Conservation (phyloP, 2,329 filamentous ascomycete species). For the Alternaria sp. region DNA sequence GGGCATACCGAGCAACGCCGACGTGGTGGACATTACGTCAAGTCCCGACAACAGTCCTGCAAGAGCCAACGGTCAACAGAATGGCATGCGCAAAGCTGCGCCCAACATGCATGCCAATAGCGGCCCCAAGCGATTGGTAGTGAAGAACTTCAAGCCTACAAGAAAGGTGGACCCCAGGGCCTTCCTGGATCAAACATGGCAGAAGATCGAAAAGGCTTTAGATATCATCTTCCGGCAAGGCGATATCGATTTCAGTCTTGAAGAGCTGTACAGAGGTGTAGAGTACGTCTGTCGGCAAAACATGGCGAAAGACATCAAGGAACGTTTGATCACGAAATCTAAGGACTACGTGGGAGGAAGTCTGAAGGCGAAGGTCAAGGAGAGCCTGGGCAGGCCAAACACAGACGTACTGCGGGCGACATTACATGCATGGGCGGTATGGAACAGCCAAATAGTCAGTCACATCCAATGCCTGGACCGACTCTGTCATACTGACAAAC, state of each 20-base stretch:
- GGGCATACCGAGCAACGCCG: slow-evolving; percentile 22
- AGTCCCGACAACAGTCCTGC: slow-evolving; percentile 55
- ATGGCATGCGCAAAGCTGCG: slow-evolving; percentile 52
- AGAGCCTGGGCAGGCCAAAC: slow-evolving; percentile 64
- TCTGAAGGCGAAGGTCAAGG: slow-evolving; percentile 67
- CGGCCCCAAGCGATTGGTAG: slow-evolving; percentile 85
- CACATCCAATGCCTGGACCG: not conserved
- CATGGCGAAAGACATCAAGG: slow-evolving; percentile 72
- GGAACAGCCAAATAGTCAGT: slow-evolving; percentile 78
- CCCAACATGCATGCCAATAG: slow-evolving; percentile 71
- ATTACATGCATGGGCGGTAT: slow-evolving; percentile 73
- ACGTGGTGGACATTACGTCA: slow-evolving; percentile 43
- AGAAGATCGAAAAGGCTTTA: slow-evolving; percentile 76
- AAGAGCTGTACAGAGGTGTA: slow-evolving; percentile 87
- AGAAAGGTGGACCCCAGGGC: slow-evolving; percentile 72
- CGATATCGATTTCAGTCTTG: slow-evolving; percentile 71
- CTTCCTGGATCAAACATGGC: slow-evolving; percentile 80
- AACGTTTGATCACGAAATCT: slow-evolving; percentile 71
- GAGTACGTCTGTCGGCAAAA: slow-evolving; percentile 90
- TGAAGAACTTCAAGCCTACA: slow-evolving; percentile 83
- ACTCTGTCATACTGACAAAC: slow-evolving; percentile 17
- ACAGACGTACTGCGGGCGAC: slow-evolving; percentile 70
- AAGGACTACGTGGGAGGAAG: slow-evolving; percentile 66
- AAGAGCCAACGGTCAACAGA: slow-evolving; percentile 51
- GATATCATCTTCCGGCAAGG: slow-evolving; percentile 74